A percentile compares a stretch with the other conserved stretches of the same genome.
Evolutionary conservation across 345 rosid species (phyloP).

Genomic region (Syzygium oleosum): DNA sequence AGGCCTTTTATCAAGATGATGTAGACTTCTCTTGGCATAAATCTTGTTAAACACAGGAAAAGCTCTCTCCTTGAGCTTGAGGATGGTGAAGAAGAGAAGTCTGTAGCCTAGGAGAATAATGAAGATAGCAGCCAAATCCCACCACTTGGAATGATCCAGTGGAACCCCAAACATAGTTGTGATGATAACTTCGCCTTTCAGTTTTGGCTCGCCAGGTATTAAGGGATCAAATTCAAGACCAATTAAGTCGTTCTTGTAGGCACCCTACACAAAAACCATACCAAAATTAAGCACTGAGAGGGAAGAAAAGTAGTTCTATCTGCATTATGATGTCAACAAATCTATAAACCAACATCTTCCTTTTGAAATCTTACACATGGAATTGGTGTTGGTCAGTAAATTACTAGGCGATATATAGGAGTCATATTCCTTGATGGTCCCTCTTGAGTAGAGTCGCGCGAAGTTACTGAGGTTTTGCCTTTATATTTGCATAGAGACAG

Average conservation of each 20-base stretch:
- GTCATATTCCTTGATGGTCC: not conserved
- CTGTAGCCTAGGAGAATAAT: constrained; percentile 8
- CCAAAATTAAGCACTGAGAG: not conserved
- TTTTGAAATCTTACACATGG: not conserved
- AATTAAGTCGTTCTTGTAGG: constrained; percentile 33
- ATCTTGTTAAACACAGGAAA: constrained; percentile 34
- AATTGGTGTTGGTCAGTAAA: not conserved
- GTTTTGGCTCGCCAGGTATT: constrained; percentile 17
- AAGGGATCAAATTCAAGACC: constrained; percentile 37
- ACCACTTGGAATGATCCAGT: constrained; percentile 26
- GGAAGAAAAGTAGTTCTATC: not conserved
- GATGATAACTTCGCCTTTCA: constrained; percentile 25
- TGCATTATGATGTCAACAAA: not conserved
- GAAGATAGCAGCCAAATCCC: constrained; percentile 24
- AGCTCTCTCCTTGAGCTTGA: constrained; percentile 16
- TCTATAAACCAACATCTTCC: not conserved
- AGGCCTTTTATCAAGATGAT: constrained; percentile 47
- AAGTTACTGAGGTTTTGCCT: not conserved
- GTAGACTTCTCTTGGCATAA: constrained; percentile 44
- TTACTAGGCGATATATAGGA: not conserved
- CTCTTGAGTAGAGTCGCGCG: not conserved
- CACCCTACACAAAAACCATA: constrained; percentile 22
- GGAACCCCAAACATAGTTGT: constrained; percentile 14
- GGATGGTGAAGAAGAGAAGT: constrained; percentile 9
- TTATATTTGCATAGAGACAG: not conserved